Evolutionary conservation across 805 yeast species (phyloP).

Genomic region (Pichia cephalocereana): DNA sequence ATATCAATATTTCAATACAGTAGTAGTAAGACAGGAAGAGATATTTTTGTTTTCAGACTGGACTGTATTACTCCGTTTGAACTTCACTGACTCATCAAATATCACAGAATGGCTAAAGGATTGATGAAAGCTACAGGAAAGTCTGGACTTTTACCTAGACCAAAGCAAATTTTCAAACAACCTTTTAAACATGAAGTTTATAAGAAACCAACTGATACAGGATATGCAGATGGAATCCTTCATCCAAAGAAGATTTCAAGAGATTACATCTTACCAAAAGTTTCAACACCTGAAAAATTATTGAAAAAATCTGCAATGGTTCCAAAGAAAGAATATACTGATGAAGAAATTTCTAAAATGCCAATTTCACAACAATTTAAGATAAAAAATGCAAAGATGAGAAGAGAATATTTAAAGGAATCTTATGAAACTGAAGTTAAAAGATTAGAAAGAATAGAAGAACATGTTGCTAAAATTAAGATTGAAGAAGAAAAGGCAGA

Average conservation of each 20-base stretch:
- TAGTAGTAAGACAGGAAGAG: too few species aligned
- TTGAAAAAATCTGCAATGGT: constrained; percentile 43
- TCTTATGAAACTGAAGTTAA: constrained; percentile 37
- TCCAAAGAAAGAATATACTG: constrained; percentile 29
- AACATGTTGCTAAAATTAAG: constrained; percentile 19
- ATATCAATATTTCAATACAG: too few species aligned
- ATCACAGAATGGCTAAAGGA: constrained; percentile 36
- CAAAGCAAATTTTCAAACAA: constrained; percentile 66
- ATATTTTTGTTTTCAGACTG: neutral
- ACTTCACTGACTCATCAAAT: neutral
- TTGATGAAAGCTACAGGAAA: constrained; percentile 47
- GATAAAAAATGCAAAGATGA: constrained; percentile 48
- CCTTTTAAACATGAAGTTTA: constrained; percentile 48
- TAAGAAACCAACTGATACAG: constrained; percentile 42
- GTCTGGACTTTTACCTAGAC: constrained; percentile 75
- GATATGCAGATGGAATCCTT: constrained; percentile 63
- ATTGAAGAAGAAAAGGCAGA: constrained; percentile 23
- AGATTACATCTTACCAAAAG: constrained; percentile 41
- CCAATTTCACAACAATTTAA: constrained; percentile 36
- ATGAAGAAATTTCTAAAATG: constrained; percentile 26
- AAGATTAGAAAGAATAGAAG: constrained; percentile 25
- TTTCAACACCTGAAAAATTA: constrained; percentile 50
- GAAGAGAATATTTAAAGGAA: constrained; percentile 62
- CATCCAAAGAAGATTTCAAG: constrained; percentile 59
- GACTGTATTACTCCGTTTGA: too few species aligned